Percentiles rank a stretch among this genome's conserved stretches.
Evolutionary conservation across 345 rosid species (phyloP).

Genomic region (Moringa oleifera): DNA sequence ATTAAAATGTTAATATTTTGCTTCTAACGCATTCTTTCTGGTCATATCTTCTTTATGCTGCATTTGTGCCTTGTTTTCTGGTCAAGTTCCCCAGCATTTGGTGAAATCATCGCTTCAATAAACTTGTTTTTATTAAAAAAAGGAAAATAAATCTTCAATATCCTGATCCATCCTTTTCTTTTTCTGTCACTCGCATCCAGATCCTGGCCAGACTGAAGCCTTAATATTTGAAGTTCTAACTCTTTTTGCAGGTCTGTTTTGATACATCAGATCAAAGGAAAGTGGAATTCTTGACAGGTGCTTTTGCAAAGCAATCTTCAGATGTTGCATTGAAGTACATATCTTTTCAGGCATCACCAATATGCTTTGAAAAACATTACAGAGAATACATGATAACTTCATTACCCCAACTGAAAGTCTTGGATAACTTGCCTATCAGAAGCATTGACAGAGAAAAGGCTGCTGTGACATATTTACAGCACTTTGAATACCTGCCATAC

Average conservation of each 20-base stretch:
- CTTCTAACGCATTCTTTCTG: no score
- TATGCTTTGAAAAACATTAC: conserved; percentile 84
- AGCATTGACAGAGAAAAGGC: conserved; percentile 71
- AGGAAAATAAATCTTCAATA: no score
- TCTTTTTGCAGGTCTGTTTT: conserved; percentile 39
- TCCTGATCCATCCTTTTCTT: background rate
- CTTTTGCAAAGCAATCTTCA: conserved; percentile 27
- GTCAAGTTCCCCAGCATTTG: background rate
- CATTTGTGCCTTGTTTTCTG: background rate
- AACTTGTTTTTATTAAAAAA: background rate
- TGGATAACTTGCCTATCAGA: conserved; percentile 69
- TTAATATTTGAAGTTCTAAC: conserved; percentile 12
- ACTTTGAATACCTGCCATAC: conserved; percentile 79
- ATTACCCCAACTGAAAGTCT: conserved; percentile 59
- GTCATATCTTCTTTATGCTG: background rate
- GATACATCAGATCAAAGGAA: conserved; percentile 27
- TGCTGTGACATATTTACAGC: conserved; percentile 36
- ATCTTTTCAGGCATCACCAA: conserved; percentile 66
- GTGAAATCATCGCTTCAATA: background rate
- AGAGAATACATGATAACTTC: conserved; percentile 84
- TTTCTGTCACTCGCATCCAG: background rate
- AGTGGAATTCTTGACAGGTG: conserved; percentile 35
- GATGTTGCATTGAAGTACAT: conserved; percentile 51
- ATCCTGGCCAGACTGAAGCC: background rate
- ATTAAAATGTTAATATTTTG: no score